Evolutionary conservation across 1,139 yeast genomes (phyloP).

Genomic region (Pichia inconspicua): DNA sequence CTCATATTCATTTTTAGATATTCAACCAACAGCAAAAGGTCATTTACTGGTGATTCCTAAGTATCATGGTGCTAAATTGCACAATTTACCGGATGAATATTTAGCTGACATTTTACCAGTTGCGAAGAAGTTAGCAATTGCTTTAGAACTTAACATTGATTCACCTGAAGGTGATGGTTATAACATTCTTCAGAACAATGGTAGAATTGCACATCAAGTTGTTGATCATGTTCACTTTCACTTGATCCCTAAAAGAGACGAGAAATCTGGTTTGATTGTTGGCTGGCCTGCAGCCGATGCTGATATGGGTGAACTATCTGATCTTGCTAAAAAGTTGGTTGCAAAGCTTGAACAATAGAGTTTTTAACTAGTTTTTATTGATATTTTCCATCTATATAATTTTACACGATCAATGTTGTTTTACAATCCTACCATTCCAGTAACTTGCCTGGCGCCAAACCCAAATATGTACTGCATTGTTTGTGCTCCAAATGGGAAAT

Average conservation of each 20-base stretch:
- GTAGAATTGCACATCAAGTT: slow-evolving; percentile 85
- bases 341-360: slow-evolving; percentile 35
- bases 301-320: slow-evolving; percentile 60
- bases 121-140: slow-evolving; percentile 74
- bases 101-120: slow-evolving; percentile 78
- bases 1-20: slow-evolving; percentile 80
- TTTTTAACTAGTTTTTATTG: neutral
- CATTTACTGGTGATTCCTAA: slow-evolving; percentile 88
- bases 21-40: slow-evolving; percentile 83
- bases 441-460: slow-evolving; percentile 68
- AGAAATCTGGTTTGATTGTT: slow-evolving; percentile 64
- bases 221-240: slow-evolving; percentile 97
- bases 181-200: slow-evolving; percentile 87
- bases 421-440: slow-evolving; percentile 43
- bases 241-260: slow-evolving; percentile 78
- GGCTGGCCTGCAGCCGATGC: slow-evolving; percentile 91
- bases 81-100: slow-evolving; percentile 86
- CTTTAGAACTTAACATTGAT: slow-evolving; percentile 53
- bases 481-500: slow-evolving; percentile 93
- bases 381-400: neutral
- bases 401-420: neutral
- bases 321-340: slow-evolving; percentile 53
- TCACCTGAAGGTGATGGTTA: slow-evolving; percentile 72
- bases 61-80: slow-evolving; percentile 85
- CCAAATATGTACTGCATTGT: slow-evolving; percentile 71